Evolutionary conservation across 768 basidiomycete genomes (phyloP).

Genomic region (Agaricus subrufescens): DNA sequence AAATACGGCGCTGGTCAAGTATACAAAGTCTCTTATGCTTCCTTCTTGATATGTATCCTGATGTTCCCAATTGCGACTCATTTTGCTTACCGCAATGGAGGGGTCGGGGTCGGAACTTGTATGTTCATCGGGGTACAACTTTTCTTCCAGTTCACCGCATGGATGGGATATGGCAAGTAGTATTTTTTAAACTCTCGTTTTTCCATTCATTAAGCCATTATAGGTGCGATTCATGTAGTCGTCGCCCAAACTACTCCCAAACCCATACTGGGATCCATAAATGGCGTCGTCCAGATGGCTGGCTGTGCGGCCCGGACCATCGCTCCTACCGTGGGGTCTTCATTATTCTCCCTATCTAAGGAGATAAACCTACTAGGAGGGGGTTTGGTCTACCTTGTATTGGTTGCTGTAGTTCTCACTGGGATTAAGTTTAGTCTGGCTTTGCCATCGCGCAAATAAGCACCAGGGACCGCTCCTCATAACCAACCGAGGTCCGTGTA

Average conservation of each 20-base stretch:
- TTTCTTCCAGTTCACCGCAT: constrained; percentile 18
- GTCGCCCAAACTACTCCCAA: constrained; percentile 36
- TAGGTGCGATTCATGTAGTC: constrained; percentile 45
- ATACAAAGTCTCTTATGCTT: constrained; percentile 32
- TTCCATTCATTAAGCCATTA: constrained; percentile 4
- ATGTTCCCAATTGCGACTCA: constrained; percentile 31
- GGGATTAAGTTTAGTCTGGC: constrained; percentile 15
- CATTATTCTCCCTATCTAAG: constrained; percentile 51
- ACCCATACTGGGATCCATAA: constrained; percentile 44
- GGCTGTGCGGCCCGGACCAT: constrained; percentile 44
- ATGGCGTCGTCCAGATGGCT: constrained; percentile 52
- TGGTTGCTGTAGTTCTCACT: constrained; percentile 23
- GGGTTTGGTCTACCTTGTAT: constrained; percentile 34
- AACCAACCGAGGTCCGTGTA: too few species aligned
- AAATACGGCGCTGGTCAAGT: constrained; percentile 50
- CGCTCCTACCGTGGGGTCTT: constrained; percentile 51
- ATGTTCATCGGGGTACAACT: constrained; percentile 30
- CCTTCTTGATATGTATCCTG: constrained; percentile 20
- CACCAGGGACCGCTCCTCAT: too few species aligned
- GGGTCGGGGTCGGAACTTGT: constrained; percentile 25
- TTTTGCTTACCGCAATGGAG: constrained; percentile 27
- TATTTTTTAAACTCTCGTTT: neutral
- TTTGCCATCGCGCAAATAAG: neutral
- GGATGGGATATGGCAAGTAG: constrained; percentile 33
- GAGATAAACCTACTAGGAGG: constrained; percentile 41